A percentile compares a stretch with the other conserved stretches of the same genome.
These are phyloP conservation scores for Paraconiothyrium brasiliense DNA, from an alignment of 2,329 filamentous ascomycete genomes.

Conservation along the genomic window DNA sequence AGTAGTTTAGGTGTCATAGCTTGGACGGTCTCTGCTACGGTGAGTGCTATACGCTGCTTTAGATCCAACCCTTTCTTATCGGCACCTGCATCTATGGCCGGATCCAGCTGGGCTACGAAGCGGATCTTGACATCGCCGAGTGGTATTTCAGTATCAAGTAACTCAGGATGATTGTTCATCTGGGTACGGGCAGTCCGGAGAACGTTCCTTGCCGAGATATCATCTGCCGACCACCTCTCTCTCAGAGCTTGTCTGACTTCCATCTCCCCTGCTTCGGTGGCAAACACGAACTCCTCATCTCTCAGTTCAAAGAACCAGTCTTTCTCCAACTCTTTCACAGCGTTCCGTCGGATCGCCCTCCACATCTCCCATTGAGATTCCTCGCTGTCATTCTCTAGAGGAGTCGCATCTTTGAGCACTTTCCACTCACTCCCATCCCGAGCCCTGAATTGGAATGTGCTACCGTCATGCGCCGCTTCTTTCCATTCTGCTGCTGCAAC, in stretches of 20 bases:
- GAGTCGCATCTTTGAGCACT: constrained; percentile 16
- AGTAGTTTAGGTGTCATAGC: constrained; percentile 6
- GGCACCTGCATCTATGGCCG: neutral
- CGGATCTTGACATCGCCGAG: constrained; percentile 12
- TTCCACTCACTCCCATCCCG: constrained; percentile 13
- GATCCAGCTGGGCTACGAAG: constrained; percentile 16
- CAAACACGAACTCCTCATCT: constrained; percentile 13
- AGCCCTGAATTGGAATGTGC: constrained; percentile 11
- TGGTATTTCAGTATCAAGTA: neutral
- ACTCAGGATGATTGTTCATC: neutral
- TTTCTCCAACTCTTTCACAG: constrained; percentile 8
- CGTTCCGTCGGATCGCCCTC: constrained; percentile 19
- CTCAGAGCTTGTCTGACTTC: neutral
- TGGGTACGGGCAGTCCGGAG: constrained; percentile 6
- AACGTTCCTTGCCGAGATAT: constrained; percentile 5
- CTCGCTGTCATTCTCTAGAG: constrained; percentile 21
- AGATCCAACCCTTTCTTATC: neutral
- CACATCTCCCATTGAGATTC: constrained; percentile 25
- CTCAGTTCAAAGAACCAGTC: constrained; percentile 11
- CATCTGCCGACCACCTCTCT: neutral
- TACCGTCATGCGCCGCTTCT: constrained; percentile 7
- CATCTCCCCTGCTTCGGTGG: neutral
- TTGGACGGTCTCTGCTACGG: constrained; percentile 9
- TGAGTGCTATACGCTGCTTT: neutral
- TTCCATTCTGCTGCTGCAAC: constrained; percentile 15